A percentile compares a stretch with the other conserved stretches of the same genome.
phyloP scores from a whole-genome alignment of 2,329 filamentous ascomycete genomes.

The Arthrinium puccinioides region DNA sequence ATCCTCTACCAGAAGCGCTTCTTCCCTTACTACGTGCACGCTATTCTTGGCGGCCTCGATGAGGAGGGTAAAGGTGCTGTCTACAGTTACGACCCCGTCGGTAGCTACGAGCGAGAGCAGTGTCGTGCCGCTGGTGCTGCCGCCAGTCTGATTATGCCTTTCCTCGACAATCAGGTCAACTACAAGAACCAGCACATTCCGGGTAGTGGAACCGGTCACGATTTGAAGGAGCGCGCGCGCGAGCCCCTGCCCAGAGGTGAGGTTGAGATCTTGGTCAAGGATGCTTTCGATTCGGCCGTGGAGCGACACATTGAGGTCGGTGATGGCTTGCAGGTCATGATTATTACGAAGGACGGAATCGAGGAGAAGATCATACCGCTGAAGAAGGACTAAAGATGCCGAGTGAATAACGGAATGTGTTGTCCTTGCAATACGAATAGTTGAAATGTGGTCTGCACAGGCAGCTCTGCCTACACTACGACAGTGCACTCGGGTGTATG shows the following conservation, averaged over 20 bases:
- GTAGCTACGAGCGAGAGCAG: slow-evolving; percentile 95
- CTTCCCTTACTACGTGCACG: slow-evolving; percentile 97
- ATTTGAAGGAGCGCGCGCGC: slow-evolving; percentile 63
- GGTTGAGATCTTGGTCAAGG: slow-evolving; percentile 84
- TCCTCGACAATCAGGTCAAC: slow-evolving; percentile 99
- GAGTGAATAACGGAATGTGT: too few species aligned
- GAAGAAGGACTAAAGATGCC: slow-evolving; percentile 70
- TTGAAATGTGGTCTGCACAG: too few species aligned
- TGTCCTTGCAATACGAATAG: too few species aligned
- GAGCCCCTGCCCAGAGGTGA: slow-evolving; percentile 63
- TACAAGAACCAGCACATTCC: slow-evolving; percentile 98
- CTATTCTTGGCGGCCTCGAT: slow-evolving; percentile 88
- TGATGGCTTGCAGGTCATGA: slow-evolving; percentile 90
- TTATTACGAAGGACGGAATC: slow-evolving; percentile 82
- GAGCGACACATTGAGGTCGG: slow-evolving; percentile 99
- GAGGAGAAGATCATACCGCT: slow-evolving; percentile 76
- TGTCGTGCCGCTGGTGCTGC: slow-evolving; percentile 90
- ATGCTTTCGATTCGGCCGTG: slow-evolving; percentile 96
- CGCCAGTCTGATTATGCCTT: slow-evolving; percentile 94
- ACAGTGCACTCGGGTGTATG: too few species aligned
- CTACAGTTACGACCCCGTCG: slow-evolving; percentile 96
- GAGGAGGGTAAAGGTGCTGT: slow-evolving; percentile 91
- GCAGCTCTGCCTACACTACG: too few species aligned
- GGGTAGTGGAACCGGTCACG: slow-evolving; percentile 76
- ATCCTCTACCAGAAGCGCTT: slow-evolving; percentile 97